Conservation (phyloP, 768 basidiomycete species). For the Rhodotorula babjevae region DNA sequence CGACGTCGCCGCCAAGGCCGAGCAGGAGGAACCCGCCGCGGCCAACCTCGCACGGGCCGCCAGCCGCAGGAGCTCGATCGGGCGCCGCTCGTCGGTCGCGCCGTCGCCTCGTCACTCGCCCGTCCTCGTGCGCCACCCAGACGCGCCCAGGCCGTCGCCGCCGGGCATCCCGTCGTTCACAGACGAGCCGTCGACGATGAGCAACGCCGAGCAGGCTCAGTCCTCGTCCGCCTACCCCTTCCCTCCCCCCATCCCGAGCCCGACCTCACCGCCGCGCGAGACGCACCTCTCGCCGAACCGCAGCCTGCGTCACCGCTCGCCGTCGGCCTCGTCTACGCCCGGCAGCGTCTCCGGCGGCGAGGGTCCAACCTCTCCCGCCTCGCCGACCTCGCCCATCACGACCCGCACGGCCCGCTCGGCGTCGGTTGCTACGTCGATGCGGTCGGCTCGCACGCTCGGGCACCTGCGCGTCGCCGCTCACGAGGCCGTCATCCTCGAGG, state of each 20-base stretch:
- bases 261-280: conserved; percentile 40
- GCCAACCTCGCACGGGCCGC: background rate
- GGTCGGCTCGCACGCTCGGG: background rate
- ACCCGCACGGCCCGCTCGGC: conserved; percentile 2
- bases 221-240: conserved; percentile 13
- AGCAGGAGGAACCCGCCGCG: background rate
- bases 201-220: background rate
- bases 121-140: conserved; percentile 15
- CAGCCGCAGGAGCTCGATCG: background rate
- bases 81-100: background rate
- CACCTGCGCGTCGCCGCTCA: background rate
- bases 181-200: background rate
- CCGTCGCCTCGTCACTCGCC: conserved; percentile 20
- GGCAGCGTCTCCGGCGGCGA: background rate
- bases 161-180: conserved; percentile 23
- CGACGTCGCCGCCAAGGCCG: conserved; percentile 25
- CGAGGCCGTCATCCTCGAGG: background rate
- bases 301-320: conserved; percentile 42
- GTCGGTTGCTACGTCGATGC: conserved; percentile 15
- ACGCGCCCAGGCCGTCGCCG: background rate
- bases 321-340: conserved; percentile 18
- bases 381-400: background rate
- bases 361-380: background rate
- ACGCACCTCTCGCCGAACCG: conserved; percentile 41
- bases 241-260: conserved; percentile 47